Base-by-base conservation (phyloP, 2,329 filamentous ascomycete species). In the Fusarium sp. region DNA sequence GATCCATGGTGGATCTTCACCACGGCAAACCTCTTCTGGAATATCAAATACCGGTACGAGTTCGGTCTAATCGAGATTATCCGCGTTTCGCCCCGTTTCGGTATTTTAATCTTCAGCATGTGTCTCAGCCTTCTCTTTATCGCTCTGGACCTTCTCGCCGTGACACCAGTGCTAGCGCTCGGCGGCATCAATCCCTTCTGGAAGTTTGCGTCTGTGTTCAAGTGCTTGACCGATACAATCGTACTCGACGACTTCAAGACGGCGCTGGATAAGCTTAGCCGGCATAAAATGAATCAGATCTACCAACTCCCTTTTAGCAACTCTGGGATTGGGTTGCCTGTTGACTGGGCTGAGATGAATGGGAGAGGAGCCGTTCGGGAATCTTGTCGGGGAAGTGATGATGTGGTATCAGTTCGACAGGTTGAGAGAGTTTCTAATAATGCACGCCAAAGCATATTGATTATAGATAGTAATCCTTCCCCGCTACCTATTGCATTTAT, bases 1-100 rank as follows among this genome's bases (percentile, higher is more conserved):
- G 91, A 93, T 72, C 91, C 91, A 0, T 93, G 91, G 91, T 93
- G 91, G 91, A 87, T 93, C 20, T 90, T 91, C 72, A 91, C 90
- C 0, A 88, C 87, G 2, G 75, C 86, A 69, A 89, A 85, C 24
- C 83, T 93, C 5, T 88, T 92, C 78, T 91, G 87, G 83, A 90
- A 90, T 54, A 91, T 92, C 78, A 90, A 89, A 67, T 86, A 84
- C 31, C 86, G 89, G 50, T 93, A 93, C 79, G 87, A 89, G 56
- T 88, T 92, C 71, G 85, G 85, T 3, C 80, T 89, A 35, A 76
- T 85, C 52, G 89, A 92, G 67, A 86, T 93, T 24, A 83, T 92
- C 60, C 83, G 85, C 6, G 87, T 91, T 8, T 91, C 89, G 3
- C 91, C 91, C 1, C 89, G 91, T 5, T 93, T 93, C 72, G 90